phyloP scores from a whole-genome alignment of 225 moss, liverwort and hornwort species.

The Thuidium tamariscinum region DNA sequence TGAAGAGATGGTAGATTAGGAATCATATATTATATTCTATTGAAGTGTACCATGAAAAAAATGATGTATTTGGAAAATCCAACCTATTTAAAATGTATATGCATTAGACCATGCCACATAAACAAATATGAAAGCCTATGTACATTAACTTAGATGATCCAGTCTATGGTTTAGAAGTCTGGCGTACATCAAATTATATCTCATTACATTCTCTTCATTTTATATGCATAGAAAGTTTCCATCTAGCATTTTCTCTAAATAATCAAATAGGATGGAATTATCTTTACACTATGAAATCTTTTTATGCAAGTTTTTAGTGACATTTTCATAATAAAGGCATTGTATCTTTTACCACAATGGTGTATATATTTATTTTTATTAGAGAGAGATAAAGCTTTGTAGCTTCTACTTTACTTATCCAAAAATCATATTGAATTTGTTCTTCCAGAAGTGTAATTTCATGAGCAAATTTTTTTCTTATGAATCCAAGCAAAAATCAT shows the following conservation, averaged over 20 bases:
- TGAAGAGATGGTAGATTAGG: not conserved
- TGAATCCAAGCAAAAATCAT: not conserved
- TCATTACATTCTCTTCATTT: not conserved
- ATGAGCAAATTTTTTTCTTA: rapidly evolving
- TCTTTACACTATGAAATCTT: not conserved
- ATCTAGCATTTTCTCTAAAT: not conserved
- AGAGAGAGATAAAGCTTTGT: not conserved
- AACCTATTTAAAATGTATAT: not conserved
- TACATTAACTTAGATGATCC: not conserved
- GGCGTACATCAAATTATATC: not conserved
- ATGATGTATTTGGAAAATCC: too few species aligned
- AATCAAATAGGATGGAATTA: not conserved
- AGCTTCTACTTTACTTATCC: not conserved
- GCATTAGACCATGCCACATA: not conserved
- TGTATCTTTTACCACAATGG: not conserved
- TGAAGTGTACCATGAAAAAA: not conserved
- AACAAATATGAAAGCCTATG: too few species aligned
- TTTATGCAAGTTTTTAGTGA: not conserved
- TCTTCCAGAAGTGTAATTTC: rapidly evolving
- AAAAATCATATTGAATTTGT: not conserved
- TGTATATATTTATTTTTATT: not conserved
- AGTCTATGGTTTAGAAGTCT: not conserved
- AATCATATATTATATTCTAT: not conserved
- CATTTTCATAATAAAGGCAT: rapidly evolving
- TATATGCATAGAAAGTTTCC: rapidly evolving